Evolutionary conservation across 257 asterid species (phyloP), one percentile per base, ranked within the genome.

Genomic region (Scutellaria minor): DNA sequence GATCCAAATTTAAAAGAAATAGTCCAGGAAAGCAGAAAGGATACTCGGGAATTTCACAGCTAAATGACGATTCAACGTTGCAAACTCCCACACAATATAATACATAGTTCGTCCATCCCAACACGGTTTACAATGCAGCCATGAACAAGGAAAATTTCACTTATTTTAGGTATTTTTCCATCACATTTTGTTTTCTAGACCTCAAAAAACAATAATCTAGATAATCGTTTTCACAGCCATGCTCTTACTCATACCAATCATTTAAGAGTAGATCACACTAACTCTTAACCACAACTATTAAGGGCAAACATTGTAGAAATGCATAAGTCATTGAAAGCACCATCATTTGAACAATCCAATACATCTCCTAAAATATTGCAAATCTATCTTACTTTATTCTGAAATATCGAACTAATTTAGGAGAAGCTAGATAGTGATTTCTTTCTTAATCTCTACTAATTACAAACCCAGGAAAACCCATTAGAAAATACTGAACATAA

Each of bases 1-100:
- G 24, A 48, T 20, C 47, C 74, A 27, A 67, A 39, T 24, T 45
- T 69, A 56, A 18, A 55, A 31, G 45, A 55, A 55, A 66, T 41
- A 7, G 51, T 18, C 47, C 6, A 58, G 45, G 52, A 7, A 5
- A 9, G 37, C 20, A 20, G 6, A 59, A 37, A 24, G 50, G 64
- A 39, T 35, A n/a, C n/a, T 48, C 22, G 3, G 12, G 50, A 6
- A 41, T 13, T 39, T 58, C 41, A 22, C 31, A 20, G 50, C 63
- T 5, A 13, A 31, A 14, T 52, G 62, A 22, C 46, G 24, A 50
- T 11, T 44, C 56, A 31, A 39, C 5, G 48, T 48, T 7, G 9
- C 61, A 15, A 10, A 50, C 15, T 64, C 47, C 55, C 52, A 12
- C 14, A 27, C 39, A 5, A 56, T 3, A 11, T 9, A 22, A 27